Base-by-base conservation (phyloP, 2,329 filamentous ascomycete genomes). In the Endoconidiophora laricicola region DNA sequence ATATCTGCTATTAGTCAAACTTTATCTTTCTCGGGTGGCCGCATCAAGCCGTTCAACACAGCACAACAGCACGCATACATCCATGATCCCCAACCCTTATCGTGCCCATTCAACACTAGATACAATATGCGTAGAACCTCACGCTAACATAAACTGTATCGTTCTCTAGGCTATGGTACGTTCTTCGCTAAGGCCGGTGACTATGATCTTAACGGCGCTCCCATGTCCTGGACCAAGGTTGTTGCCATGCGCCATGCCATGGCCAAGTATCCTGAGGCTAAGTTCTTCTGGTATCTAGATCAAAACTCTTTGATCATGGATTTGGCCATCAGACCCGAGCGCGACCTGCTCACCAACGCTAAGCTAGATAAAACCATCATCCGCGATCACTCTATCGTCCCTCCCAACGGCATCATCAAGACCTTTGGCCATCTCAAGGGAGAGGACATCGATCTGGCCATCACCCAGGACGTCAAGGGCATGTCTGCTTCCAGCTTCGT, bases 351-450 rank as follows among this genome's bases (percentile, higher is more conserved):
- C 63, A 69, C 77, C 9, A 66, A 78, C 9, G 68, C 69, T 48
- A 76, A 71, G 50, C 71, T 98, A 44, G 83, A 93, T 59, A 71
- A 70, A 20, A 63, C 84, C 51, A 95, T 96, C 86, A 76, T 91
- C 58, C 83, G 79, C 62, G 84, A 94, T 63, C 73, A 80, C 49
- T 78, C 91, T 4, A 79, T 98, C 46, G 90, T 96, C 6, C 91
- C 90, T 2, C 91, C 93, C 0, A 86, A 95, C 66, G 94, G 86
- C 66, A 88, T 98, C 58, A 96, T 98, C 67, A 90, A 85, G 69
- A 96, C 93, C 0, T 94, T 94, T 61, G 69, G 75, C 14, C 81
- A 94, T 60, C 69, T 94, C n/a, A 79, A 78, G 55, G 81, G 79
- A 36, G 72, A 83, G 42, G 76, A 87, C 50, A 79, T 94, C 40